Percentiles rank a stretch among this genome's conserved stretches.
Evolutionary conservation across 495 filamentous ascomycete species (phyloP).

Genomic region (Hypoxylon subgilvum): DNA sequence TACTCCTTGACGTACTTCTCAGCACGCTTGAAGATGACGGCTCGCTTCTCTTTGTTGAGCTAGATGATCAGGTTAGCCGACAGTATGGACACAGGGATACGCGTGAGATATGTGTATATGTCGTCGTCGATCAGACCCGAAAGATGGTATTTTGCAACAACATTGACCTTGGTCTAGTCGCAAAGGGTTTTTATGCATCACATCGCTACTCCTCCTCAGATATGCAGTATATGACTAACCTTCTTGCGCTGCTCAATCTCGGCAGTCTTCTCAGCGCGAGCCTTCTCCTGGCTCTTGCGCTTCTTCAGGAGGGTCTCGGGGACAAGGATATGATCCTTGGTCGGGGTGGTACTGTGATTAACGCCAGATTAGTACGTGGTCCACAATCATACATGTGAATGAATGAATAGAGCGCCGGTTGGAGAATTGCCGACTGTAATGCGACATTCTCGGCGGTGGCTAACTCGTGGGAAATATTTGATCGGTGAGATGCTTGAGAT

Average conservation of each 20-base stretch:
- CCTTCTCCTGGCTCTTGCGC: constrained; percentile 99
- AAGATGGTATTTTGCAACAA: constrained; percentile 99
- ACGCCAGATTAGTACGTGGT: constrained; percentile 67
- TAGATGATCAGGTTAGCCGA: constrained; percentile 45
- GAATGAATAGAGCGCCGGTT: constrained; percentile 78
- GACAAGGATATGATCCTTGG: constrained; percentile 89
- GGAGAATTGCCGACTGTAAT: constrained; percentile 82
- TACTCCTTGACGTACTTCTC: constrained; percentile 99
- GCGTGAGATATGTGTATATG: constrained; percentile 24
- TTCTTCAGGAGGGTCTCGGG: constrained; percentile 99
- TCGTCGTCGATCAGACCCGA: constrained; percentile 84
- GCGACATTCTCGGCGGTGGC: constrained; percentile 87
- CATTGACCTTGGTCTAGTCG: constrained; percentile 97
- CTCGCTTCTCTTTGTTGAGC: constrained; percentile 97
- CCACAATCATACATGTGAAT: constrained; percentile 61
- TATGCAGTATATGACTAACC: constrained; percentile 63
- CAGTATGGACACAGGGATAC: constrained; percentile 36
- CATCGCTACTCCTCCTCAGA: constrained; percentile 37
- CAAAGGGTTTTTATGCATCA: constrained; percentile 73
- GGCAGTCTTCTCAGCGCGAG: constrained; percentile 80
- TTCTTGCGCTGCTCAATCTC: constrained; percentile 86
- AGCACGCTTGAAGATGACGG: constrained; percentile 98
- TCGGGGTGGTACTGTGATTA: constrained; percentile 76
- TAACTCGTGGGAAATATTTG: constrained; percentile 83
- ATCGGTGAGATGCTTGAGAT: constrained; percentile 66